Evolutionary conservation across 345 rosid species (phyloP).

Genomic region (Eucalyptus cloeziana): DNA sequence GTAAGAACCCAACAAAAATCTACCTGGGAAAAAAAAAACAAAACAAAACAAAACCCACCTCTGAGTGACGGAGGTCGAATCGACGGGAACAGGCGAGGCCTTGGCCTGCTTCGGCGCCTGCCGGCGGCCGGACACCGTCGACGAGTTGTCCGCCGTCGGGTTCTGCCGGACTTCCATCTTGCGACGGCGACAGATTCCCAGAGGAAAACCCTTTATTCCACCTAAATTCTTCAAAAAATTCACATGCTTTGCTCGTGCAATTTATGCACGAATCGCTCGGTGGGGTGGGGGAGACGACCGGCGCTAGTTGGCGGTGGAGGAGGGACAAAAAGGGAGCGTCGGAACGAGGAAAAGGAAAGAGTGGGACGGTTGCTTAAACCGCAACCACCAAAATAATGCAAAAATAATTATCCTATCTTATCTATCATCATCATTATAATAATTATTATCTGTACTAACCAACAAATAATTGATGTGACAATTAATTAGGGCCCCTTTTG

Average conservation of each 20-base stretch:
- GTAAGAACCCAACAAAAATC: background rate
- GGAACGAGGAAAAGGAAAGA: background rate
- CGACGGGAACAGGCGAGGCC: slow-evolving; percentile 15
- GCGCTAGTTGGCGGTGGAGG: background rate
- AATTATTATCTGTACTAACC: background rate
- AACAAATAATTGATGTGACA: background rate
- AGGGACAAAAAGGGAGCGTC: background rate
- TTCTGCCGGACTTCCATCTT: slow-evolving; percentile 39
- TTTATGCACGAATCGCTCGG: background rate
- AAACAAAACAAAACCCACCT: background rate
- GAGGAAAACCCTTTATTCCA: background rate
- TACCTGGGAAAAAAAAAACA: background rate
- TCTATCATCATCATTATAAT: background rate
- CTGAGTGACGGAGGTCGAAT: slow-evolving; percentile 41
- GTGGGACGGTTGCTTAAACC: background rate
- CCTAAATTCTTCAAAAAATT: background rate
- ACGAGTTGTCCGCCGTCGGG: slow-evolving; percentile 24
- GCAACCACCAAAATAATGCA: background rate
- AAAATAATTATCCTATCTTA: background rate
- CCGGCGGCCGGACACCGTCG: slow-evolving; percentile 8
- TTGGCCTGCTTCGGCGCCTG: slow-evolving; percentile 21
- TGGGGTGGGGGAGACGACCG: background rate
- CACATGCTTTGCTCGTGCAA: background rate
- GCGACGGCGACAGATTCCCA: background rate
- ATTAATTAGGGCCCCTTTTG: background rate